Percentiles rank a stretch among this genome's conserved stretches.
These are phyloP conservation scores for Jatropha podagrica DNA, from an alignment of 441 rosid genomes.

Conservation along the genomic window DNA sequence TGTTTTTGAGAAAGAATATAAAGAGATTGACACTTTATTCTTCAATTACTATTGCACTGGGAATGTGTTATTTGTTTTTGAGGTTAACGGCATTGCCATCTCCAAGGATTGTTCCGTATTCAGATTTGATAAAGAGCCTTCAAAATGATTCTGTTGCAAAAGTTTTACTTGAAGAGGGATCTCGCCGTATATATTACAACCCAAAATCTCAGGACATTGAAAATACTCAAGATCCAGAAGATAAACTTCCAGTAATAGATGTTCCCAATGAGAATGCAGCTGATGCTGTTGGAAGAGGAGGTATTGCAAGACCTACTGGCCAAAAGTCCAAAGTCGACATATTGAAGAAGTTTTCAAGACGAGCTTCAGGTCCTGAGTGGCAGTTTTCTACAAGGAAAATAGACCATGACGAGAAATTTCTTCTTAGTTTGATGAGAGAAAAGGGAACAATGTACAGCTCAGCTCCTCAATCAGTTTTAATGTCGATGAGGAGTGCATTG, in stretches of 20 bases:
- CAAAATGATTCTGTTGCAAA: constrained; percentile 64
- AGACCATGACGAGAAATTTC: constrained; percentile 89
- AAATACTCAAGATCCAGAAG: constrained; percentile 36
- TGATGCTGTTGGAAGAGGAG: constrained; percentile 30
- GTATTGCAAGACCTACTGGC: constrained; percentile 22
- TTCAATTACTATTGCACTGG: constrained; percentile 52
- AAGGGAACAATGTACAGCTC: constrained; percentile 78
- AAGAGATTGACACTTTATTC: constrained; percentile 50
- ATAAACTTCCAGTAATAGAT: constrained; percentile 20
- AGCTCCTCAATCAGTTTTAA: constrained; percentile 79
- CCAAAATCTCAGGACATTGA: constrained; percentile 25
- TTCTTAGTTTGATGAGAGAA: constrained; percentile 87
- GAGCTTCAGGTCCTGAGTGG: constrained; percentile 59
- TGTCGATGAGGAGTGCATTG: constrained; percentile 64
- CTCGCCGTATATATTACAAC: constrained; percentile 83
- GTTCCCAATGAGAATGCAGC: constrained; percentile 27
- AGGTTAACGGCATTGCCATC: constrained; percentile 68
- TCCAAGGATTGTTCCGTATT: constrained; percentile 76
- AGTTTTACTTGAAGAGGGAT: constrained; percentile 87
- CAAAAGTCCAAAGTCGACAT: constrained; percentile 19
- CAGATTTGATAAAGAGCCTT: constrained; percentile 71
- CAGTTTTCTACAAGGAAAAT: constrained; percentile 80
- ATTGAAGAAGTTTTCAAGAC: constrained; percentile 38
- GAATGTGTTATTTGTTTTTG: constrained; percentile 65
- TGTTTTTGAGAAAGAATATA: constrained; percentile 56